phyloP scores from a whole-genome alignment of 805 yeast species.

The Sugiyamaella chiloensis region DNA sequence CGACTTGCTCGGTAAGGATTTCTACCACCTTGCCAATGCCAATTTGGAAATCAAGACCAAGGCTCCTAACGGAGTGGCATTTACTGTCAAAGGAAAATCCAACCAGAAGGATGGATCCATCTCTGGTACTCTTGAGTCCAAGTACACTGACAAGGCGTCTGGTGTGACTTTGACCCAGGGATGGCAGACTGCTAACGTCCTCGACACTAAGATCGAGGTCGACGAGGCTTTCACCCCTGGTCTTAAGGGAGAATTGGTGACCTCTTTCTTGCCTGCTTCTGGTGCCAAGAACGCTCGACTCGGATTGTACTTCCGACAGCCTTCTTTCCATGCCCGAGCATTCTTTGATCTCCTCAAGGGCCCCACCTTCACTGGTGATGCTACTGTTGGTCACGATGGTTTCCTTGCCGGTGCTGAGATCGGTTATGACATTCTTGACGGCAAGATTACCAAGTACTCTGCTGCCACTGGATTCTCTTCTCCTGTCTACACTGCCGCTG shows the following conservation, averaged over 20 bases:
- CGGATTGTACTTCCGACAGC: conserved; percentile 88
- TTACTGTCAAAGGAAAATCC: conserved; percentile 89
- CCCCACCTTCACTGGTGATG: conserved; percentile 92
- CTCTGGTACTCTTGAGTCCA: conserved; percentile 86
- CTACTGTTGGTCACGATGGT: conserved; percentile 93
- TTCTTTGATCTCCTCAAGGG: conserved; percentile 94
- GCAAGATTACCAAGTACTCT: conserved; percentile 90
- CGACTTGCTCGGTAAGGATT: conserved; percentile 85
- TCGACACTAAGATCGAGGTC: conserved; percentile 91
- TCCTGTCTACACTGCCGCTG: conserved; percentile 80
- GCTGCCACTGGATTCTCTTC: conserved; percentile 91
- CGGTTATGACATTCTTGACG: conserved; percentile 92
- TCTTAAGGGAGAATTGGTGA: conserved; percentile 85
- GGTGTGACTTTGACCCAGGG: conserved; percentile 96
- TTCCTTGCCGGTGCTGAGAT: conserved; percentile 96
- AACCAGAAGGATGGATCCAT: conserved; percentile 75
- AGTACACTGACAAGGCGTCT: conserved; percentile 86
- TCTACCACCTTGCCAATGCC: conserved; percentile 87
- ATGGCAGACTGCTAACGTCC: conserved; percentile 91
- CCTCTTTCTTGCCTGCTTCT: conserved; percentile 82
- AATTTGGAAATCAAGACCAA: conserved; percentile 84
- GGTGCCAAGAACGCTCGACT: conserved; percentile 79
- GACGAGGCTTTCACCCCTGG: conserved; percentile 92
- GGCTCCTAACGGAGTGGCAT: conserved; percentile 95
- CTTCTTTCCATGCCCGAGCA: conserved; percentile 89